Conservation (phyloP, 148 eudicot species). For the Limonium bicolor region DNA sequence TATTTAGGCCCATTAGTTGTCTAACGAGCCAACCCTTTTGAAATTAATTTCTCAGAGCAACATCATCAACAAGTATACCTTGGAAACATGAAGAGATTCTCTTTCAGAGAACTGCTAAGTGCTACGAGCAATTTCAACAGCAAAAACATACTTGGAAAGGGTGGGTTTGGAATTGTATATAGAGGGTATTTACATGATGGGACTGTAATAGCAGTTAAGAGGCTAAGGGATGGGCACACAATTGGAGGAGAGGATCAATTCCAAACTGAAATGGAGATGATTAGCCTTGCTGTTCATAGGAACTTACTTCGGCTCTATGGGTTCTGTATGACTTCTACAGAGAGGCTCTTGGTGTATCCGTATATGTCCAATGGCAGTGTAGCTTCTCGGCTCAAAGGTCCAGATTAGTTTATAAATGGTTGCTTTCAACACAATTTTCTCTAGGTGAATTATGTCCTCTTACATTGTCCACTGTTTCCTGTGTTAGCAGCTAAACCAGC, state of each 20-base stretch:
- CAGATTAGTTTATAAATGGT: no score
- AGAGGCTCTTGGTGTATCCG: slow-evolving; percentile 83
- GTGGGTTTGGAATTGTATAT: slow-evolving; percentile 91
- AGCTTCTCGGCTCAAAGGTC: slow-evolving; percentile 95
- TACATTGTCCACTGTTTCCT: background rate
- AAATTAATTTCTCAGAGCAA: slow-evolving; percentile 29
- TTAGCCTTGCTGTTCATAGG: slow-evolving; percentile 87
- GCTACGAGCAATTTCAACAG: slow-evolving; percentile 80
- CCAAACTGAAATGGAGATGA: slow-evolving; percentile 98
- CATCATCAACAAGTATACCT: slow-evolving; percentile 57
- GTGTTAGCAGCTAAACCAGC: slow-evolving; percentile 64
- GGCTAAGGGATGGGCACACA: slow-evolving; percentile 78
- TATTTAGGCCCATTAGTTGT: background rate
- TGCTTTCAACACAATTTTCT: no score
- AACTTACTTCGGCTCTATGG: slow-evolving; percentile 81
- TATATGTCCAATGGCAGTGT: slow-evolving; percentile 98
- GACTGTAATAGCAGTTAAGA: slow-evolving; percentile 74
- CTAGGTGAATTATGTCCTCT: background rate
- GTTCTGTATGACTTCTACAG: slow-evolving; percentile 66
- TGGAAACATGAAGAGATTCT: slow-evolving; percentile 82
- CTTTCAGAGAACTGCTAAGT: slow-evolving; percentile 63
- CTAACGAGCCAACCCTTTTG: background rate
- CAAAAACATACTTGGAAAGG: slow-evolving; percentile 84
- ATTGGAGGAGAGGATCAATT: slow-evolving; percentile 74
- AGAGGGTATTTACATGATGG: slow-evolving; percentile 72